Percentiles rank a stretch among this genome's conserved stretches.
Conservation (phyloP, 176 grass and related monocot species). For the Carex myosuroides region DNA sequence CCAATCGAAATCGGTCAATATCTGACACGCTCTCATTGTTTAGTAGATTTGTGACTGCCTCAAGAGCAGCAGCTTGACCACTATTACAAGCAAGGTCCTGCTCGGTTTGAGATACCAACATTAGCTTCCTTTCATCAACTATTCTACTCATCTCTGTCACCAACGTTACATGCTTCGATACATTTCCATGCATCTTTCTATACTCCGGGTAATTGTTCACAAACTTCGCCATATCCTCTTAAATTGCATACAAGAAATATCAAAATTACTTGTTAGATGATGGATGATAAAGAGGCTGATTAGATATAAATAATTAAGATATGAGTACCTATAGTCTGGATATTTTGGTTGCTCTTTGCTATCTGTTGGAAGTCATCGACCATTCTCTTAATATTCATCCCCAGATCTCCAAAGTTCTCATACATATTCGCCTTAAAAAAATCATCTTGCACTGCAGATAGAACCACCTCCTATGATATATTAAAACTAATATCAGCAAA, state of each 20-base stretch:
- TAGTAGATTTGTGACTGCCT: slow-evolving; percentile 78
- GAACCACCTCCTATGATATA: slow-evolving; percentile 73
- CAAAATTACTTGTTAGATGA: background rate
- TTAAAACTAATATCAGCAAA: slow-evolving; percentile 34
- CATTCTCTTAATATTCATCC: slow-evolving; percentile 99
- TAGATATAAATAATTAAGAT: slow-evolving; percentile 1
- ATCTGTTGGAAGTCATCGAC: slow-evolving; percentile 98
- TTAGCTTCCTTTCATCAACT: slow-evolving; percentile 86
- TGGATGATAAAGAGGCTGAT: slow-evolving; percentile 7
- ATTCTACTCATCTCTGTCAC: slow-evolving; percentile 98
- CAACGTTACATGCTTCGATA: slow-evolving; percentile 92
- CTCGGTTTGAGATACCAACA: slow-evolving; percentile 92
- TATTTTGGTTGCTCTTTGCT: slow-evolving; percentile 92
- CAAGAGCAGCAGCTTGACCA: slow-evolving; percentile 88
- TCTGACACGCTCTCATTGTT: slow-evolving; percentile 92
- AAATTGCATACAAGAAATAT: slow-evolving; percentile 5
- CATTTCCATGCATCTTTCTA: slow-evolving; percentile 89
- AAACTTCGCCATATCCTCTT: slow-evolving; percentile 95
- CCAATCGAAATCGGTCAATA: slow-evolving; percentile 70
- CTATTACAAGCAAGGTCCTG: slow-evolving; percentile 96
- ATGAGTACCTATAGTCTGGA: slow-evolving; percentile 79
- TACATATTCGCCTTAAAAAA: slow-evolving; percentile 86
- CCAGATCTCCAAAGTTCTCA: slow-evolving; percentile 96
- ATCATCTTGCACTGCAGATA: slow-evolving; percentile 87
- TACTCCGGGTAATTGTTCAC: slow-evolving; percentile 93